Evolutionary conservation across 2,329 filamentous ascomycete species (phyloP).

Genomic region (Blastomyces silverae): DNA sequence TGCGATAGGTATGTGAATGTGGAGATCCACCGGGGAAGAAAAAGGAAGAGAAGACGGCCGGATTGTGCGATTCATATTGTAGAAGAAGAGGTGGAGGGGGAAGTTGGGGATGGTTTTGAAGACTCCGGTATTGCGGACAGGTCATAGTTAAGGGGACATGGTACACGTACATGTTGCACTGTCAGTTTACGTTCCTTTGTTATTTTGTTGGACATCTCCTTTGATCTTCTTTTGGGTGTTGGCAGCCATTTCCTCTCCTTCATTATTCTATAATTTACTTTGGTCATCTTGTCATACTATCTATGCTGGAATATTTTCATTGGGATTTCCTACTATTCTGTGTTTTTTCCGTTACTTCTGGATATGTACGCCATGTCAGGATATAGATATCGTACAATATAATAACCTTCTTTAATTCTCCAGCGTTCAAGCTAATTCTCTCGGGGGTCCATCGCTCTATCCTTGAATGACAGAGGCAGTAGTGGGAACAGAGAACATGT

Average conservation of each 20-base stretch:
- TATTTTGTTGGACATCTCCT: constrained; percentile 1
- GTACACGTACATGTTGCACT: background rate
- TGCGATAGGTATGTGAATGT: constrained; percentile 40
- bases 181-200: constrained; percentile 1
- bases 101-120: constrained; percentile 4
- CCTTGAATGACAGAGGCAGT: background rate
- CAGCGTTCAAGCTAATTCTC: background rate
- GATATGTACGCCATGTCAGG: background rate
- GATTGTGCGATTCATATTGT: constrained; percentile 39
- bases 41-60: constrained; percentile 29
- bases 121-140: constrained; percentile 2
- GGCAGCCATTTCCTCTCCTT: background rate
- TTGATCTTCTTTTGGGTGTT: background rate
- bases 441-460: background rate
- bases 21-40: constrained; percentile 37
- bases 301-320: background rate
- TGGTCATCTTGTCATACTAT: background rate
- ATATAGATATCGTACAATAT: constrained; percentile 4
- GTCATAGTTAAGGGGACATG: background rate
- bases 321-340: background rate
- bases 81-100: constrained; percentile 29
- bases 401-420: background rate
- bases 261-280: background rate
- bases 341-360: background rate
- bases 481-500: background rate